These are phyloP conservation scores for Monsonia emarginata DNA, from an alignment of 441 rosid genomes.

Conservation along the genomic window DNA sequence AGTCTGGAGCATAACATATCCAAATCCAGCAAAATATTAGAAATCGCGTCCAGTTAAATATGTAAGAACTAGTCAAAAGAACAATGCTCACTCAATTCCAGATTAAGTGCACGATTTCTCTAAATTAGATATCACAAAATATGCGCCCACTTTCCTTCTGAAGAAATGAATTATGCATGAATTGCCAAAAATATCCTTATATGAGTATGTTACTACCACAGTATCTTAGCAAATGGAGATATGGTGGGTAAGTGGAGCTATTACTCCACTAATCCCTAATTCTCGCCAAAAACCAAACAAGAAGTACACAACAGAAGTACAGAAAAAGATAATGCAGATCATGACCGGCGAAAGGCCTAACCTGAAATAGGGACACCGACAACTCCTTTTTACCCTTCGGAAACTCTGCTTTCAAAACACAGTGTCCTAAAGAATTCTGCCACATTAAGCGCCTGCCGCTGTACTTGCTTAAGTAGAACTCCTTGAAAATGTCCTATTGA, in stretches of 20 bases:
- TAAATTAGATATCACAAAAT: no score
- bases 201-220: no score
- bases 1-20: constrained; percentile 41
- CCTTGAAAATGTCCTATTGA: constrained; percentile 85
- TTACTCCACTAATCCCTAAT: no score
- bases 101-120: no score
- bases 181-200: no score
- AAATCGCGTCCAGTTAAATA: constrained; percentile 2
- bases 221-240: no score
- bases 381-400: constrained; percentile 89
- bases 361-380: constrained; percentile 97
- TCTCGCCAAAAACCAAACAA: no score
- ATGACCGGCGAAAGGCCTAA: constrained; percentile 20
- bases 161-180: no score
- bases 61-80: constrained; percentile 3
- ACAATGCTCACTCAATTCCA: no score
- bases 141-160: no score
- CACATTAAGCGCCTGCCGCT: constrained; percentile 98
- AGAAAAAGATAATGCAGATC: constrained; percentile 2
- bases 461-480: constrained; percentile 89
- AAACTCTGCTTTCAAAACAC: constrained; percentile 88
- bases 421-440: constrained; percentile 95
- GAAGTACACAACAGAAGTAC: background rate
- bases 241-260: no score
- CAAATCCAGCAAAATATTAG: constrained; percentile 19